A percentile compares a stretch with the other conserved stretches of the same genome.
Conservation (phyloP, 2,329 filamentous ascomycete genomes). For the Chrysosporium keratinophilum region DNA sequence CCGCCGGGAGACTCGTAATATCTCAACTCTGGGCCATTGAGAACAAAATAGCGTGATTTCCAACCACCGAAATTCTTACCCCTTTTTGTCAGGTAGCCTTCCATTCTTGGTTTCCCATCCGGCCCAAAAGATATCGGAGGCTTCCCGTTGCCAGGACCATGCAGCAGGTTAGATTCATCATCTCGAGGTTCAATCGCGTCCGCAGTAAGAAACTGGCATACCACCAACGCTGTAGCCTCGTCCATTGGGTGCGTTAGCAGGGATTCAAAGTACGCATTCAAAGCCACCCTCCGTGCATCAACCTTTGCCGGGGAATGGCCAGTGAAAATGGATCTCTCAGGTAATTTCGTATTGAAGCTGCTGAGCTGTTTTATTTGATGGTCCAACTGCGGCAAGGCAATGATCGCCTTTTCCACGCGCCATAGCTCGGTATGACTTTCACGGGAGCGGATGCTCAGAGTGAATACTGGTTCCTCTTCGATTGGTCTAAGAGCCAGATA, state of each 20-base stretch:
- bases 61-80: constrained; percentile 98
- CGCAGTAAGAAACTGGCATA: constrained; percentile 75
- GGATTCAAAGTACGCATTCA: constrained; percentile 77
- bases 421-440: constrained; percentile 65
- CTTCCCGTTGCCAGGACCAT: constrained; percentile 28
- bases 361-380: constrained; percentile 64
- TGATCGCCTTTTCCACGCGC: constrained; percentile 86
- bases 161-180: constrained; percentile 44
- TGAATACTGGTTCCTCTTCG: constrained; percentile 91
- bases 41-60: constrained; percentile 71
- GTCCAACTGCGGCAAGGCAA: constrained; percentile 71
- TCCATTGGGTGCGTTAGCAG: constrained; percentile 75
- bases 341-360: constrained; percentile 58
- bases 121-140: constrained; percentile 39
- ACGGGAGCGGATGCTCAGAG: constrained; percentile 71
- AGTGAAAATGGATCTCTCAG: constrained; percentile 75
- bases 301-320: constrained; percentile 91
- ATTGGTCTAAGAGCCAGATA: constrained; percentile 66
- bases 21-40: constrained; percentile 62
- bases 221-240: constrained; percentile 61
- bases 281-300: constrained; percentile 68
- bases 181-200: constrained; percentile 49
- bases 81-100: constrained; percentile 87
- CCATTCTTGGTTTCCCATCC: constrained; percentile 61
- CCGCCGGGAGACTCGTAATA: constrained; percentile 91